A percentile compares a stretch with the other conserved stretches of the same genome.
phyloP scores from a whole-genome alignment of 768 basidiomycete genomes.

The Mycena albidolilacea region DNA sequence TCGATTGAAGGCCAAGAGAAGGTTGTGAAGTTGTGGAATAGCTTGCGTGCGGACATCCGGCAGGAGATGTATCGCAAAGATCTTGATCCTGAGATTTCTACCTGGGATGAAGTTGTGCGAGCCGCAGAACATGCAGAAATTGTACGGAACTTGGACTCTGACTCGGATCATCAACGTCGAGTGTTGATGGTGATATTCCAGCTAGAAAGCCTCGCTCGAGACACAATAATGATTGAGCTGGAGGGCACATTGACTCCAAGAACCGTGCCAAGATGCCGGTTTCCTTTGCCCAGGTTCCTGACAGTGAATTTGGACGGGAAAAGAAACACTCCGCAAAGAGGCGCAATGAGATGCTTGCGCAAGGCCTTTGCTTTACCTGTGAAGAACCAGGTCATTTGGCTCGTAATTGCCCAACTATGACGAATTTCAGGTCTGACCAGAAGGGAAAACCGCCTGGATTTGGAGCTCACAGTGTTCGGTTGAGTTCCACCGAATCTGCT shows the following conservation, averaged over 20 bases:
- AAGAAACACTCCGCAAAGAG: constrained; percentile 17
- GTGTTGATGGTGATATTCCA: not conserved
- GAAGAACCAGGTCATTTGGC: constrained; percentile 46
- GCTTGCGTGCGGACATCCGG: no score
- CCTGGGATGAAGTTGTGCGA: constrained; percentile 39
- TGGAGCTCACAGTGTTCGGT: constrained; percentile 19
- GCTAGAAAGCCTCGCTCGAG: not conserved
- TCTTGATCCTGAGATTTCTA: constrained; percentile 36
- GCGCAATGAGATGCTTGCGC: constrained; percentile 35
- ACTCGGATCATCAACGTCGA: not conserved
- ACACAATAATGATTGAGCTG: constrained; percentile 2
- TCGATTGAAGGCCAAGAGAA: no score
- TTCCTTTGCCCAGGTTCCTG: not conserved
- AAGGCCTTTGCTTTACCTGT: constrained; percentile 17
- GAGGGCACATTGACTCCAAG: constrained; percentile 20
- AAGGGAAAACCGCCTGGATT: constrained; percentile 38
- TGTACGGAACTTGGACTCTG: constrained; percentile 32
- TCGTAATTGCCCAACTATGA: constrained; percentile 47
- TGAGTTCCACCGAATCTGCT: no score
- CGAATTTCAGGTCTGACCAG: constrained; percentile 27
- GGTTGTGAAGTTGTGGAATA: no score
- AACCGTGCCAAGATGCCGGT: not conserved
- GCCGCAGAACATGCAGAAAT: constrained; percentile 53
- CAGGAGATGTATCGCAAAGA: no score
- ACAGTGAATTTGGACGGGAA: not conserved